Conservation (phyloP, 2,329 filamentous ascomycete genomes). For the Ophiostoma montium region DNA sequence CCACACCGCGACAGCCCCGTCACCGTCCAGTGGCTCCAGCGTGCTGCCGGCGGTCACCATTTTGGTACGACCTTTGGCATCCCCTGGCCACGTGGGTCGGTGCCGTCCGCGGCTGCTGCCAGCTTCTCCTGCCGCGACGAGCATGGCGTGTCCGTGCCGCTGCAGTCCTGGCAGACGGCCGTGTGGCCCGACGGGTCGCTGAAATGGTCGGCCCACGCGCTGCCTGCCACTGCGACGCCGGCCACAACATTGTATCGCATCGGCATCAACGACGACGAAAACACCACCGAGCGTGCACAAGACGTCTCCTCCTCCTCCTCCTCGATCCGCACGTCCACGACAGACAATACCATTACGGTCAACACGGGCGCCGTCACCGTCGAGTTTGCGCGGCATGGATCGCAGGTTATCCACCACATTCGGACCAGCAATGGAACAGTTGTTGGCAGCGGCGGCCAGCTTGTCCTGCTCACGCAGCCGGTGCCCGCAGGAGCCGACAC, state of each 20-base stretch:
- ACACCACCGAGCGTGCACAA: background rate
- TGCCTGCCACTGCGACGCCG: background rate
- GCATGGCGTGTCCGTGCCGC: background rate
- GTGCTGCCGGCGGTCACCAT: background rate
- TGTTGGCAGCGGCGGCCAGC: background rate
- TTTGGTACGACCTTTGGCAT: background rate
- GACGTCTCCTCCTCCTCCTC: too few relatives aligned
- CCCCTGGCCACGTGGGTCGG: background rate
- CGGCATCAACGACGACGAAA: background rate
- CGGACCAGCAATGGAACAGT: background rate
- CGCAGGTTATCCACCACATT: background rate
- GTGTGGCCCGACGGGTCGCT: background rate
- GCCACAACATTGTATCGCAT: background rate
- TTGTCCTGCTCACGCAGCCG: background rate
- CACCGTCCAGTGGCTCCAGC: background rate
- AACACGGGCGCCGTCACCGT: background rate
- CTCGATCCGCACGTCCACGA: background rate
- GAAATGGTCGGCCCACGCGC: background rate
- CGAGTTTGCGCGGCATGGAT: background rate
- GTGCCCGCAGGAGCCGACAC: background rate
- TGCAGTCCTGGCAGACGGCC: background rate
- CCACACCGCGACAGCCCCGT: background rate
- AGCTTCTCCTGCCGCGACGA: background rate
- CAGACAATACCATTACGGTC: background rate
- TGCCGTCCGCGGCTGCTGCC: background rate